A percentile compares a stretch with the other conserved stretches of the same genome.
Conservation (phyloP, 2,329 filamentous ascomycete species). For the Tricladium varicosporioides region DNA sequence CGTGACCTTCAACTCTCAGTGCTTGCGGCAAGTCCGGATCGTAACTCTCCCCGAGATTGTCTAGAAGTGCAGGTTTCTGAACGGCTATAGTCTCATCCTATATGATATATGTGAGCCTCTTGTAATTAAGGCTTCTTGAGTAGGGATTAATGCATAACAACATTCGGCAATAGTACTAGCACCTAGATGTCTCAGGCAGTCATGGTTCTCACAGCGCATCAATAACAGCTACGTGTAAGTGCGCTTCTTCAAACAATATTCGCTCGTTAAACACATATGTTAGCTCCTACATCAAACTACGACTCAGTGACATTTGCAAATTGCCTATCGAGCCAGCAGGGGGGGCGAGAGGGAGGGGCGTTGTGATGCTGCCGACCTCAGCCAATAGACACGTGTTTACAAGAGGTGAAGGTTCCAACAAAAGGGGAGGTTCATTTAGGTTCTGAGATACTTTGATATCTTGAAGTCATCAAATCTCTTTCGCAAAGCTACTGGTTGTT, state of each 20-base stretch:
- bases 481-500: too few relatives aligned
- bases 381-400: too few relatives aligned
- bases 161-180: neutral
- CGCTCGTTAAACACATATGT: too few relatives aligned
- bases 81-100: slow-evolving; percentile 4
- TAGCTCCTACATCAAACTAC: too few relatives aligned
- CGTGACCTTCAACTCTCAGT: neutral
- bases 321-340: too few relatives aligned
- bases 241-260: slow-evolving; percentile 3
- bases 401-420: too few relatives aligned
- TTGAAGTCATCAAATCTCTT: too few relatives aligned
- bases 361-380: too few relatives aligned
- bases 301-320: too few relatives aligned
- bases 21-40: slow-evolving; percentile 5
- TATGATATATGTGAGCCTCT: slow-evolving; percentile 5
- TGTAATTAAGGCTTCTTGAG: neutral
- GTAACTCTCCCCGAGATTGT: neutral
- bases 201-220: neutral
- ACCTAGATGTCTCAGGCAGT: neutral
- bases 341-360: too few relatives aligned
- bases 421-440: too few relatives aligned
- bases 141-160: neutral
- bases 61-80: neutral
- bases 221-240: neutral
- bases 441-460: too few relatives aligned